These are phyloP conservation scores for Spatholobus suberectus DNA, from an alignment of 306 rosid genomes.

Conservation along the genomic window DNA sequence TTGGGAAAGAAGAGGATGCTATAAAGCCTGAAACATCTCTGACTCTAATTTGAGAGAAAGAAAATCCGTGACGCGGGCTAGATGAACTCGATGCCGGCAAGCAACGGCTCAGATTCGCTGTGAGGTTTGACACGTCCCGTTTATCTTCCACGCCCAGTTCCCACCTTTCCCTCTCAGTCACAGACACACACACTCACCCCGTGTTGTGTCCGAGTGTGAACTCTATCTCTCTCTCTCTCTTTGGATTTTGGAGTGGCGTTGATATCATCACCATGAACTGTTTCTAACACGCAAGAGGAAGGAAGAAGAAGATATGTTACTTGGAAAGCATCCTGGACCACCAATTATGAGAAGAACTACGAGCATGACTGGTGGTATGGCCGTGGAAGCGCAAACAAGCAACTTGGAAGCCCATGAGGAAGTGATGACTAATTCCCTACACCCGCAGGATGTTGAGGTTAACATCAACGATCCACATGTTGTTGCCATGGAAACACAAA, in stretches of 20 bases:
- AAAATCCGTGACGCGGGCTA: constrained; percentile 47
- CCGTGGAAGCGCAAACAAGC: constrained; percentile 40
- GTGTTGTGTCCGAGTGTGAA: not conserved
- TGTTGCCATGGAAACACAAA: not conserved
- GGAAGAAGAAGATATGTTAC: constrained; percentile 52
- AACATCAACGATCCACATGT: constrained; percentile 31
- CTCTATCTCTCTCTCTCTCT: not conserved
- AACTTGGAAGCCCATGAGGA: no score
- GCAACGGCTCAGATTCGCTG: constrained; percentile 69
- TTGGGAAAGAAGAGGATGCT: not conserved
- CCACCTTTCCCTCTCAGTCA: constrained; percentile 50
- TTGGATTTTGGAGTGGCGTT: not conserved
- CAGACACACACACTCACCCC: constrained; percentile 14
- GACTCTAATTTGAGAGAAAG: not conserved
- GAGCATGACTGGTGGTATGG: constrained; percentile 70
- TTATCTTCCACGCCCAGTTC: constrained; percentile 46
- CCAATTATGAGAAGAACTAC: constrained; percentile 66
- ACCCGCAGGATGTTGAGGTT: not conserved
- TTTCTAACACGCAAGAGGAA: not conserved
- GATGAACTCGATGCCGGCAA: no score
- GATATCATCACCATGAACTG: not conserved
- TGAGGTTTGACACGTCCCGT: constrained; percentile 41
- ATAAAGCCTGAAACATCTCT: not conserved
- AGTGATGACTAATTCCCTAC: constrained; percentile 14
- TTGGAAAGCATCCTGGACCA: constrained; percentile 71